phyloP scores from a whole-genome alignment of 1,284 basidiomycete species.

The Ganoderma lucidum region DNA sequence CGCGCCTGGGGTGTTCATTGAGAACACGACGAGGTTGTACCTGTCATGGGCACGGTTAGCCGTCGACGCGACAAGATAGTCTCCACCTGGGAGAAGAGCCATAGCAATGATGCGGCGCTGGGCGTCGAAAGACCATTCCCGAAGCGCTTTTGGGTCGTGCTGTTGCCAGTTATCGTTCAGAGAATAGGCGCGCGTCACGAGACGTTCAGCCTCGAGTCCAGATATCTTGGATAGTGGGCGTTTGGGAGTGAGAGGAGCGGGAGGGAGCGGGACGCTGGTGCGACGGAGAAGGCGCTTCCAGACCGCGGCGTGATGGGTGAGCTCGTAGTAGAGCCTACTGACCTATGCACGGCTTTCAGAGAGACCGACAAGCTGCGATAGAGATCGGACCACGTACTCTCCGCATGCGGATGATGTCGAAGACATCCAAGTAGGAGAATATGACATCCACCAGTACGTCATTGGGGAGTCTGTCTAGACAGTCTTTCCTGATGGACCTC shows the following conservation, averaged over 20 bases:
- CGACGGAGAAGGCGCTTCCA: slow-evolving; percentile 71
- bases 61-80: slow-evolving; percentile 70
- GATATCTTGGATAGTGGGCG: slow-evolving; percentile 52
- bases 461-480: slow-evolving; percentile 30
- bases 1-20: slow-evolving; percentile 61
- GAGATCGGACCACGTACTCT: slow-evolving; percentile 23
- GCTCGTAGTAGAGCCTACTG: slow-evolving; percentile 33
- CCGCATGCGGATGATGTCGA: slow-evolving; percentile 32
- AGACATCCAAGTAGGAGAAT: slow-evolving; percentile 27
- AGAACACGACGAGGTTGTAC: slow-evolving; percentile 62
- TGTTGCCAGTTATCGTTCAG: slow-evolving; percentile 51
- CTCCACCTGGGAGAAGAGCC: slow-evolving; percentile 72
- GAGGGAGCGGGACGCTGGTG: slow-evolving; percentile 64
- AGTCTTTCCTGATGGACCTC: slow-evolving; percentile 11
- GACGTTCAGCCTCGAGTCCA: slow-evolving; percentile 66
- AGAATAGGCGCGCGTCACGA: slow-evolving; percentile 68
- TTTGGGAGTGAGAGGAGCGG: slow-evolving; percentile 65
- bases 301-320: slow-evolving; percentile 65
- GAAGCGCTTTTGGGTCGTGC: slow-evolving; percentile 28
- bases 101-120: slow-evolving; percentile 63
- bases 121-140: slow-evolving; percentile 46
- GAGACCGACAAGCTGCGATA: neutral
- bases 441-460: slow-evolving; percentile 33
- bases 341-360: slow-evolving; percentile 16
- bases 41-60: slow-evolving; percentile 50